A percentile compares a stretch with the other conserved stretches of the same genome.
Conservation (phyloP, 345 rosid genomes). For the Populus ilicifolia region DNA sequence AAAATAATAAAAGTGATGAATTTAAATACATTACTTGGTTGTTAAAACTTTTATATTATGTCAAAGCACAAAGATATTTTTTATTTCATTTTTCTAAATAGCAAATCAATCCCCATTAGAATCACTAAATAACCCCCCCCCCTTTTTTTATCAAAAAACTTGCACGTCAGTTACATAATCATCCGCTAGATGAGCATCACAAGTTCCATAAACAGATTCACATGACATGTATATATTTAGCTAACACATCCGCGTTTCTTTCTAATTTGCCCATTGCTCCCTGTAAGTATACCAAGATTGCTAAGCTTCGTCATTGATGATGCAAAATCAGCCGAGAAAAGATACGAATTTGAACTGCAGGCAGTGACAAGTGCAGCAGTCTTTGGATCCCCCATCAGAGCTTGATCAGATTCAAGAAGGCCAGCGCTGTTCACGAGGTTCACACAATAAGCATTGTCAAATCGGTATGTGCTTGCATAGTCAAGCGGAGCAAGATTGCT, state of each 20-base stretch:
- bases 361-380: slow-evolving; percentile 51
- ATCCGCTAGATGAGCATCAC: background rate
- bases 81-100: no score
- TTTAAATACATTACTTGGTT: no score
- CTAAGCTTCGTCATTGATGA: slow-evolving; percentile 69
- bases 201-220: background rate
- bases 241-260: slow-evolving; percentile 60
- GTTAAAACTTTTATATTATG: no score
- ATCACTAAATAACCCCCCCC: background rate
- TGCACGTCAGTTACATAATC: background rate
- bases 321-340: slow-evolving; percentile 56
- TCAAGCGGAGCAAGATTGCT: slow-evolving; percentile 66
- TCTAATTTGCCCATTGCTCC: slow-evolving; percentile 61
- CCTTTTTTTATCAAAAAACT: background rate
- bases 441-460: slow-evolving; percentile 66
- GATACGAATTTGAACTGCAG: slow-evolving; percentile 44
- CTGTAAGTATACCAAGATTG: slow-evolving; percentile 57
- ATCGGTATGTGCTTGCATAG: slow-evolving; percentile 28
- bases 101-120: background rate
- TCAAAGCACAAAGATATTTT: no score
- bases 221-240: slow-evolving; percentile 10
- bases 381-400: slow-evolving; percentile 41
- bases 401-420: slow-evolving; percentile 76
- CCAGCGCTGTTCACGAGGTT: slow-evolving; percentile 34
- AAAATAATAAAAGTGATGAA: no score